Base-by-base conservation (phyloP, 306 rosid genomes). In the Cucumis melo region DNA sequence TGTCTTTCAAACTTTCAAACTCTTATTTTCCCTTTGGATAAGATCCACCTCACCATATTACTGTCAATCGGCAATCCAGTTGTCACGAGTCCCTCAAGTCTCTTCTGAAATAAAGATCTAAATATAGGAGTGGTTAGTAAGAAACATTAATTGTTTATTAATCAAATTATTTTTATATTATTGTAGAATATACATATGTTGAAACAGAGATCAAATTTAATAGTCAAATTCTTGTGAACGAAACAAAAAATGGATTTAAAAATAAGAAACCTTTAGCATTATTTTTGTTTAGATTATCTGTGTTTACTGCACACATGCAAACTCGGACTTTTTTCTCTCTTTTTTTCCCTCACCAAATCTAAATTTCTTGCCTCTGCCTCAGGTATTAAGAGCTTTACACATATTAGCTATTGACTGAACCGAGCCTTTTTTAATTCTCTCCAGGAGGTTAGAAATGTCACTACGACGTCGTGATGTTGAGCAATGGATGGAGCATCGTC, bases 401-500 rank as follows among this genome's bases (percentile, higher is more conserved):
- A 36, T 36, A 36, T 65, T 46, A 70, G 34, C 57, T 44, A 44
- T 41, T 39, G 41, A 67, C 8, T 10, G 73, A 41, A 21, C 75
- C 39, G 14, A 12, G 14, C 23, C 12, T 44, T 46, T 46, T 21
- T 70, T 24, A 13, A 17, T 71, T 71, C 42, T 48, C 23, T 42
- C 62, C 85, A 93, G 98, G 85, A 90, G 86, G 86, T 78, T 88
- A 73, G 97, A 93, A 84, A 89, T 84, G 97, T 88, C 89, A 50
- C 88, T 87, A 42, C 82, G 97, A 78, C 85, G 88, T 11, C 93
- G 96, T 17, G 98, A 93, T 60, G 91, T 89, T 60, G 97, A 93
- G 84, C 92, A 83, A 80, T 93, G 98, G 98, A 93, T 91, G 98
- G 86, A 87, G 16, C 97, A 89, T 65, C 93, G 97, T 34, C 92